A percentile compares a stretch with the other conserved stretches of the same genome.
Evolutionary conservation across 345 rosid species (phyloP).

Genomic region (Kernera saxatilis): DNA sequence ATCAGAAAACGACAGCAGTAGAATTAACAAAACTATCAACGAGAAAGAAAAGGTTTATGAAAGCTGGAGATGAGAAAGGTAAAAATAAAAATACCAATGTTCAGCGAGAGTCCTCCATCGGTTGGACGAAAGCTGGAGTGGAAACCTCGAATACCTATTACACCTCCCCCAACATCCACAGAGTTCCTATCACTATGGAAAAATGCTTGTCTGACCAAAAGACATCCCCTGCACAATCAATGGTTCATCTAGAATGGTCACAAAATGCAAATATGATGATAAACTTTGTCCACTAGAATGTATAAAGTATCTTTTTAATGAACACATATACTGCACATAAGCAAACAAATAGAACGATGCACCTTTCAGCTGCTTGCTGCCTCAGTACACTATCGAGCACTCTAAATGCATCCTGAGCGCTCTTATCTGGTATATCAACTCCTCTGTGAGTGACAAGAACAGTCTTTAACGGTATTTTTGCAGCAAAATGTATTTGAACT

Average conservation of each 20-base stretch:
- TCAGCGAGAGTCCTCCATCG: constrained; percentile 79
- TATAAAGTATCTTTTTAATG: not conserved
- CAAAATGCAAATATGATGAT: not conserved
- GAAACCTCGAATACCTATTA: constrained; percentile 61
- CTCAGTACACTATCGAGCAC: constrained; percentile 73
- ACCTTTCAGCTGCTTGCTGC: constrained; percentile 85
- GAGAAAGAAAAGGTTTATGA: not conserved
- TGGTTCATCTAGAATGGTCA: constrained; percentile 7
- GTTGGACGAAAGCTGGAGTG: constrained; percentile 85
- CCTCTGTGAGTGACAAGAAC: constrained; percentile 46
- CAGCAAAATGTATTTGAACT: constrained; percentile 52
- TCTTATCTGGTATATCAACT: constrained; percentile 32
- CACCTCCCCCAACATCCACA: constrained; percentile 68
- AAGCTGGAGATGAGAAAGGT: not conserved
- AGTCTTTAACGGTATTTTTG: constrained; percentile 54
- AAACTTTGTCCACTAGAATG: not conserved
- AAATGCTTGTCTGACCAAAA: constrained; percentile 82
- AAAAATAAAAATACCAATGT: constrained; percentile 48
- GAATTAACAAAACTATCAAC: not conserved
- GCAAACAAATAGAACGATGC: not conserved
- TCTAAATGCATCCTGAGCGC: constrained; percentile 65
- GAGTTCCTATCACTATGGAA: constrained; percentile 48
- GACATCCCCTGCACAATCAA: constrained; percentile 61
- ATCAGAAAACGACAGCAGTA: not conserved
- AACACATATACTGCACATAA: not conserved